Evolutionary conservation across 805 yeast genomes (phyloP).

Genomic region (Hanseniaspora lachancei): DNA sequence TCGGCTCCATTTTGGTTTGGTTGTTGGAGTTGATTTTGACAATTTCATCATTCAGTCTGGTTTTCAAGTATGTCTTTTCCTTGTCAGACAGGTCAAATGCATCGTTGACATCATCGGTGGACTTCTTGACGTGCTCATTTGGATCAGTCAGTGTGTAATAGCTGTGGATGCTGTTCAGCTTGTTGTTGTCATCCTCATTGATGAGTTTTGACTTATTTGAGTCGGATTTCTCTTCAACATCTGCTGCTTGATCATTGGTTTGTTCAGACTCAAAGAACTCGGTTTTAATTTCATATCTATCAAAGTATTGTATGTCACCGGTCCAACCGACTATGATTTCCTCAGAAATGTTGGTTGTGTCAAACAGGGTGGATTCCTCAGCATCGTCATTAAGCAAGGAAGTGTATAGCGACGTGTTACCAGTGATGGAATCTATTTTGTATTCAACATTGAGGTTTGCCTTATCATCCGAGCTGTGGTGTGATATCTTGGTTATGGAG

Average conservation of each 20-base stretch:
- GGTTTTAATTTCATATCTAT: slow-evolving; percentile 15
- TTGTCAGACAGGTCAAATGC: slow-evolving; percentile 43
- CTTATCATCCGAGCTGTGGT: neutral
- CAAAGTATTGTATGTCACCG: slow-evolving; percentile 51
- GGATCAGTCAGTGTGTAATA: slow-evolving; percentile 12
- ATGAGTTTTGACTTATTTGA: neutral
- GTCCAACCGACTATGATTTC: slow-evolving; percentile 89
- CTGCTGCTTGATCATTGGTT: neutral
- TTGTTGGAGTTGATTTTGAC: slow-evolving; percentile 36
- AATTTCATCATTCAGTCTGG: slow-evolving; percentile 30
- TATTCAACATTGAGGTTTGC: slow-evolving; percentile 24
- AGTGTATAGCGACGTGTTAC: slow-evolving; percentile 74
- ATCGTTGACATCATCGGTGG: slow-evolving; percentile 19
- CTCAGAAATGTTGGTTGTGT: slow-evolving; percentile 66
- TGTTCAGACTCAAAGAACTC: neutral
- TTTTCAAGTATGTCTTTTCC: slow-evolving; percentile 35
- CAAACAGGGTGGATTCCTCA: slow-evolving; percentile 14
- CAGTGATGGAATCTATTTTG: slow-evolving; percentile 55
- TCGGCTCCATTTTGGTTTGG: slow-evolving; percentile 57
- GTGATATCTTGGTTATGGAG: slow-evolving; percentile 17
- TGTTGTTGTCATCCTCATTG: slow-evolving; percentile 10
- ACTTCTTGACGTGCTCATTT: slow-evolving; percentile 12
- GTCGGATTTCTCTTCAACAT: neutral
- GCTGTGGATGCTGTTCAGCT: slow-evolving; percentile 5
- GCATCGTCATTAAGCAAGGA: slow-evolving; percentile 34